phyloP scores from a whole-genome alignment of 257 asterid species.

The Forsythia suspensa region DNA sequence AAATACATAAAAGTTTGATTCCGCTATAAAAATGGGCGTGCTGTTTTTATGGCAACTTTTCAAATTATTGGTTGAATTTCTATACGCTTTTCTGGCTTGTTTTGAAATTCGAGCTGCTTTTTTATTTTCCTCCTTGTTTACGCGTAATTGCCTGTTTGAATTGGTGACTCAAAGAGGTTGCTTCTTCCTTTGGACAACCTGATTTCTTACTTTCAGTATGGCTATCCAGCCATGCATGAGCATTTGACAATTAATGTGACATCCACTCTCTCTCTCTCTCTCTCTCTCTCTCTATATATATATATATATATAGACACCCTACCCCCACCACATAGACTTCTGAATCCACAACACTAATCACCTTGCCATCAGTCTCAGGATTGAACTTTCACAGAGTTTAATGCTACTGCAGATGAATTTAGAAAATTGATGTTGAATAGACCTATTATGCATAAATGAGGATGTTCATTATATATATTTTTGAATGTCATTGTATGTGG shows the following conservation, averaged over 20 bases:
- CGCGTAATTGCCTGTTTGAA: conserved; percentile 26
- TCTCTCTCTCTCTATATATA: conserved; percentile 15
- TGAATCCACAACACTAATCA: no score
- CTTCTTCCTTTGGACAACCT: conserved; percentile 38
- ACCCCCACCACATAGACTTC: no score
- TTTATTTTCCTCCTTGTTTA: conserved; percentile 18
- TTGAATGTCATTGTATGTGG: no score
- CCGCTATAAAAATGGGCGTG: not conserved
- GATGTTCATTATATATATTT: no score
- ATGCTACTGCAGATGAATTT: no score
- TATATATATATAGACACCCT: no score
- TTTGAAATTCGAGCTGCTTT: conserved; percentile 15
- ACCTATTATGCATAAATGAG: no score
- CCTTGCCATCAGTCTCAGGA: no score
- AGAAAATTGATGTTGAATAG: no score
- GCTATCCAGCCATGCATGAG: conserved; percentile 40
- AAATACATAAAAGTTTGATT: conserved; percentile 5
- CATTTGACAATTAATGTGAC: conserved; percentile 8
- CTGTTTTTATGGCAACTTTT: conserved; percentile 1
- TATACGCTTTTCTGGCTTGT: conserved; percentile 15
- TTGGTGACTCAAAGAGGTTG: conserved; percentile 20
- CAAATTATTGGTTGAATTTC: conserved; percentile 20
- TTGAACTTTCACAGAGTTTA: no score
- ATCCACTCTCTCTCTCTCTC: conserved; percentile 14
- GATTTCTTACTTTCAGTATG: conserved; percentile 24